phyloP scores from a whole-genome alignment of 768 basidiomycete genomes.

The Boletus subparvulus region DNA sequence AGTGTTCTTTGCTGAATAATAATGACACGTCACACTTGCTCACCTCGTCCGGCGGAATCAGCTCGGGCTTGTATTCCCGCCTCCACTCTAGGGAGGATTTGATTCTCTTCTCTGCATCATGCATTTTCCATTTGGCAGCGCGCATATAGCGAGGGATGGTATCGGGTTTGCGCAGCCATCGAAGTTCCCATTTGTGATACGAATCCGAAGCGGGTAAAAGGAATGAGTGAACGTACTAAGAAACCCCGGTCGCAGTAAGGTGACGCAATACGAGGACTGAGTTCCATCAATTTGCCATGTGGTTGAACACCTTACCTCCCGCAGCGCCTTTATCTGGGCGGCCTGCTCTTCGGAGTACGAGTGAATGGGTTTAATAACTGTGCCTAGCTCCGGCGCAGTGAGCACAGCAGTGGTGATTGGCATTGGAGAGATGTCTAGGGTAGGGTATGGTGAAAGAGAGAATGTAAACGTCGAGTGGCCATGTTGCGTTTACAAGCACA shows the following conservation, averaged over 20 bases:
- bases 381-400: conserved; percentile 54
- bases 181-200: conserved; percentile 73
- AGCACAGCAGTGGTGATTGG: conserved; percentile 47
- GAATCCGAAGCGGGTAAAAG: conserved; percentile 64
- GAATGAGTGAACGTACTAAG: conserved; percentile 66
- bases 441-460: background rate
- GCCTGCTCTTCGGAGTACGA: conserved; percentile 65
- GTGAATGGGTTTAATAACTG: conserved; percentile 52
- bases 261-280: background rate
- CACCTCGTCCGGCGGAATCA: conserved; percentile 77
- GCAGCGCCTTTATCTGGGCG: conserved; percentile 56
- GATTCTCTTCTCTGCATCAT: conserved; percentile 76
- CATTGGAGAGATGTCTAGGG: conserved; percentile 28
- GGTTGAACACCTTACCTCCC: conserved; percentile 46
- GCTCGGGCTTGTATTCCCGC: conserved; percentile 79
- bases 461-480: background rate
- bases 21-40: conserved; percentile 5
- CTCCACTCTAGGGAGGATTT: conserved; percentile 82
- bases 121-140: conserved; percentile 79
- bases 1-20: background rate
- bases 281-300: background rate
- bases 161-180: conserved; percentile 71
- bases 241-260: background rate
- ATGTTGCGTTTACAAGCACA: background rate
- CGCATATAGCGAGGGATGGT: conserved; percentile 74